Percentiles rank a stretch among this genome's conserved stretches.
phyloP scores from a whole-genome alignment of 495 filamentous ascomycete species.

The Cenococcum geophilum region DNA sequence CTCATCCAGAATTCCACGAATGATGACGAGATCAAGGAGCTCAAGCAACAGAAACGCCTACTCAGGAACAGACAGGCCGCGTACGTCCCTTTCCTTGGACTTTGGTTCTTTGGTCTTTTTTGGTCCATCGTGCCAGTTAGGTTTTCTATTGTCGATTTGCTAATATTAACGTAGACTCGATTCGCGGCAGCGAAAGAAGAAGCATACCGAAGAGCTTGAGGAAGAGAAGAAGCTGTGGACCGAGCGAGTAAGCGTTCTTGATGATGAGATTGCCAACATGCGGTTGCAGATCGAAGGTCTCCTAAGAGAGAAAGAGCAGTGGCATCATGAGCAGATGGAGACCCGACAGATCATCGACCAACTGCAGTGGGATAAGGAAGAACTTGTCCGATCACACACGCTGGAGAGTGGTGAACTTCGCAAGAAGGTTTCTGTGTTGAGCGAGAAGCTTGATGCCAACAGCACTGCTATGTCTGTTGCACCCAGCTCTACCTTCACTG shows the following conservation, averaged over 20 bases:
- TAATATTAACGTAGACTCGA: constrained; percentile 62
- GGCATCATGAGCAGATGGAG: constrained; percentile 60
- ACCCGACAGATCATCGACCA: constrained; percentile 68
- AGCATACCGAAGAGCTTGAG: constrained; percentile 94
- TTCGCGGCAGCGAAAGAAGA: constrained; percentile 96
- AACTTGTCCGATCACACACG: constrained; percentile 81
- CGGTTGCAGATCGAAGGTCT: constrained; percentile 53
- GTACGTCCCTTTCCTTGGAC: constrained; percentile 49
- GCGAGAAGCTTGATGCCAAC: constrained; percentile 77
- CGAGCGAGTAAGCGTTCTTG: constrained; percentile 63
- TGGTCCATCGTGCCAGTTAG: constrained; percentile 21
- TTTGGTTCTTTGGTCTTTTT: constrained; percentile 23
- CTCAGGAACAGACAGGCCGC: constrained; percentile 93
- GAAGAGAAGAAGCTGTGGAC: constrained; percentile 92
- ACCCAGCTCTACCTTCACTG: constrained; percentile 55
- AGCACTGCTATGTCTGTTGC: constrained; percentile 53
- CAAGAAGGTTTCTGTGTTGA: constrained; percentile 88
- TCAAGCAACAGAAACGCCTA: constrained; percentile 96
- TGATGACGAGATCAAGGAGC: constrained; percentile 92
- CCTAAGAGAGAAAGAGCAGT: constrained; percentile 60
- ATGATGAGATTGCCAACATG: constrained; percentile 64
- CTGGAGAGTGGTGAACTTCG: constrained; percentile 90
- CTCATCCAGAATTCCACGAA: constrained; percentile 82
- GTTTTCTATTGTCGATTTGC: constrained; percentile 38
- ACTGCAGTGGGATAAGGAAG: constrained; percentile 81